Base-by-base conservation (phyloP, 1,139 yeast species). In the Hansenula sp. region DNA sequence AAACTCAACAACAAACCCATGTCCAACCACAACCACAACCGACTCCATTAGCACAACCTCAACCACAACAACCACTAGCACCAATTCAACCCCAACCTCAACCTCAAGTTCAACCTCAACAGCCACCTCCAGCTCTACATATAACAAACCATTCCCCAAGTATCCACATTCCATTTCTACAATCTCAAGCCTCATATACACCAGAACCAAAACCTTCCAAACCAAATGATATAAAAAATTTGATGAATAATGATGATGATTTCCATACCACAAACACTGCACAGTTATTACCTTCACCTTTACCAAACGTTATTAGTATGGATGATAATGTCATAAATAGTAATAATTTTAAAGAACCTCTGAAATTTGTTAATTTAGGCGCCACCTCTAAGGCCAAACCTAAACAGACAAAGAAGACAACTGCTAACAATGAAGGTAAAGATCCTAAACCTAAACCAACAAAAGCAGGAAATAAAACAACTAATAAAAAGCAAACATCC, bases 401-500 rank as follows among this genome's bases (percentile, higher is more conserved):
- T 6, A n/a, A 12, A n/a, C 31, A 11, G 15, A 13, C 13, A 36
- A 48, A 41, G 33, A 30, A 49, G 15, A 44, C 43, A 9, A 21
- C 48, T 17, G 46, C 40, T 50, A 51, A 40, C 15, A 32, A 32
- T 18, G 13, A 33, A 10, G 11, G 16, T 6, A 32, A 36, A 19
- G 27, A 36, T 15, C 36, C 36, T 15, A 30, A 34, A 24, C 24
- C 33, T 9, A 34, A 34, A 15, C 7, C 45, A 36, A 42, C 41
- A 30, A 28, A 41, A 36, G 18, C 12, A 21, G 24, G 11, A 13
- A 38, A 16, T 10, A 37, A 33, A 24, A 33, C 37, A 21, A 17
- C 38, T 13, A 35, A 41, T 24, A 43, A 34, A 34, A 47, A 41
- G 15, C 41, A 46, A 30, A 33, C 41, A 21, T 38, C 45, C 19